phyloP scores from a whole-genome alignment of 2,329 filamentous ascomycete species.

The Diaporthe sp. region DNA sequence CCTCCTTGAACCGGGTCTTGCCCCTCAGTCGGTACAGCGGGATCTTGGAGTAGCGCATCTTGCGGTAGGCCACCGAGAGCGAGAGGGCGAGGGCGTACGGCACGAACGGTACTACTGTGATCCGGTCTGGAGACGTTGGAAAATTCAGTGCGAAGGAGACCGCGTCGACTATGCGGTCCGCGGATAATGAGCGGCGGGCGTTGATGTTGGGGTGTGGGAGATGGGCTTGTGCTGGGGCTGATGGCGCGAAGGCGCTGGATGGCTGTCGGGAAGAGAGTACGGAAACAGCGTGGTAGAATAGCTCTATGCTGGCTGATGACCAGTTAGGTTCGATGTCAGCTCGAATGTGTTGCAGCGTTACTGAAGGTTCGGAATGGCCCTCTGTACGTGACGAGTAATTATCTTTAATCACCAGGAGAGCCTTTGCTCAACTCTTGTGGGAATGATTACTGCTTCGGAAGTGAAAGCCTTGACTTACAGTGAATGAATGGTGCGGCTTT shows the following conservation, averaged over 20 bases:
- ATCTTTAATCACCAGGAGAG: background rate
- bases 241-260: conserved; percentile 39
- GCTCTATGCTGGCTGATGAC: conserved; percentile 65
- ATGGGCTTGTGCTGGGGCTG: conserved; percentile 48
- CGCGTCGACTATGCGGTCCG: conserved; percentile 67
- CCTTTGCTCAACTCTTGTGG: no score
- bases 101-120: conserved; percentile 66
- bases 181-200: conserved; percentile 66
- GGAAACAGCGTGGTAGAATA: conserved; percentile 72
- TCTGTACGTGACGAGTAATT: background rate
- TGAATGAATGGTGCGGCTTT: conserved; percentile 60
- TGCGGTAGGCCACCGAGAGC: conserved; percentile 70
- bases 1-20: conserved; percentile 63
- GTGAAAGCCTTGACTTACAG: conserved; percentile 46
- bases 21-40: conserved; percentile 69
- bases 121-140: conserved; percentile 41
- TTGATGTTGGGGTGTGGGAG: conserved; percentile 61
- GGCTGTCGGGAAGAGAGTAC: conserved; percentile 70
- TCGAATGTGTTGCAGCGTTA: conserved; percentile 34
- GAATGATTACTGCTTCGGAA: no score
- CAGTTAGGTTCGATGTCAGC: background rate
- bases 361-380: conserved; percentile 1
- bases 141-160: conserved; percentile 54
- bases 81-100: conserved; percentile 71
- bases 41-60: conserved; percentile 70